Evolutionary conservation across 208 protist genomes (phyloP).

Genomic region (Polymyxa betae): DNA sequence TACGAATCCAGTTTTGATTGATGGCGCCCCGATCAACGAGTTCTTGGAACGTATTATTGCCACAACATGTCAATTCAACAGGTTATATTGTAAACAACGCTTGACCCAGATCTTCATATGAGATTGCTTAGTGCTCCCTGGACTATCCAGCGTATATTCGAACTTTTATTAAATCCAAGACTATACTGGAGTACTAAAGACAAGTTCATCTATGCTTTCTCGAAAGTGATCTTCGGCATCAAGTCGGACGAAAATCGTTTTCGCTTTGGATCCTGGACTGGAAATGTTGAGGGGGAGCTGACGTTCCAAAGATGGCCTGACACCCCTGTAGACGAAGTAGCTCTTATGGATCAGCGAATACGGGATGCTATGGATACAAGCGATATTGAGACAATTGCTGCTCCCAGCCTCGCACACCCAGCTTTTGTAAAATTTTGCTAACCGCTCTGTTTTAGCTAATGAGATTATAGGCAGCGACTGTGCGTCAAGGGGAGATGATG

Average conservation of each 20-base stretch:
- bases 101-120: neutral
- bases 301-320: neutral
- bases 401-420: no score
- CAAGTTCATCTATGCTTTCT: slow-evolving; percentile 2
- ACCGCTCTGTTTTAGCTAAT: no score
- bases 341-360: no score
- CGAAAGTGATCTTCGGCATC: neutral
- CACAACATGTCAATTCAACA: neutral
- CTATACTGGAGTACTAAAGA: neutral
- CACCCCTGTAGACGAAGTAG: no score
- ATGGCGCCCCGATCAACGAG: neutral
- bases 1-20: neutral
- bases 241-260: neutral
- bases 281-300: neutral
- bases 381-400: no score
- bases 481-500: no score
- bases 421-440: no score
- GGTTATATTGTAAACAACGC: neutral
- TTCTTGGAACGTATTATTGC: neutral
- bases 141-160: neutral
- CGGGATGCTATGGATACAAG: no score
- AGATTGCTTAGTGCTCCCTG: neutral
- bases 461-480: no score
- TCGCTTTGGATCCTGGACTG: neutral
- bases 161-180: neutral